Percentiles rank a stretch among this genome's conserved stretches.
These are phyloP conservation scores for Syzygium syzygioides DNA, from an alignment of 441 rosid species.

Conservation along the genomic window DNA sequence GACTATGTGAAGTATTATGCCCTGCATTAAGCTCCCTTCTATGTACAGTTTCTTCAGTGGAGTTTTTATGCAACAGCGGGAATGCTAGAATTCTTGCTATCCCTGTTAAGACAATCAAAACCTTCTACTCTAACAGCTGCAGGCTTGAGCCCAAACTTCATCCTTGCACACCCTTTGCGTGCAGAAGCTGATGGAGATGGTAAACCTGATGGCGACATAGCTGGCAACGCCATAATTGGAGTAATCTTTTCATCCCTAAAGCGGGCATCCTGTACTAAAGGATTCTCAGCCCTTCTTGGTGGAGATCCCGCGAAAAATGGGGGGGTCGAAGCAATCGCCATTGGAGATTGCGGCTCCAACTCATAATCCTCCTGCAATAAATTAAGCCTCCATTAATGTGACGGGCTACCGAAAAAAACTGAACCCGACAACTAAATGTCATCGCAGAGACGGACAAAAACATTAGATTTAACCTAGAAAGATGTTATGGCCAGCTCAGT, in stretches of 20 bases:
- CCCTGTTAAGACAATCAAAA: slow-evolving; percentile 93
- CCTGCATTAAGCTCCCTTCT: neutral
- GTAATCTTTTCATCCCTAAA: slow-evolving; percentile 53
- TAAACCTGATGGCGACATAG: slow-evolving; percentile 33
- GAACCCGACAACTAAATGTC: neutral
- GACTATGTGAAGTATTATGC: neutral
- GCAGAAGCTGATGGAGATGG: slow-evolving; percentile 49
- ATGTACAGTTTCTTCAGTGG: slow-evolving; percentile 9
- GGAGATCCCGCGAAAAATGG: slow-evolving; percentile 40
- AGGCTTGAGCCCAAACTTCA: slow-evolving; percentile 72
- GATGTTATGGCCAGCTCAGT: neutral
- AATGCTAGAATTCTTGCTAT: slow-evolving; percentile 85
- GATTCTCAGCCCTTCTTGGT: slow-evolving; percentile 33
- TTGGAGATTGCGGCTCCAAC: slow-evolving; percentile 2
- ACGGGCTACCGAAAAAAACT: neutral
- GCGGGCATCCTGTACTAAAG: slow-evolving; percentile 32
- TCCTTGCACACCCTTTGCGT: slow-evolving; percentile 11
- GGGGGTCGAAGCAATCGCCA: slow-evolving; percentile 20
- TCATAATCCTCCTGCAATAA: slow-evolving; percentile 23
- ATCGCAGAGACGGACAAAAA: neutral
- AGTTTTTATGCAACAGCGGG: slow-evolving; percentile 24
- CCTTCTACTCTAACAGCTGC: slow-evolving; percentile 98
- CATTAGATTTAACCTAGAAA: neutral
- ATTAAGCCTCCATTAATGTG: neutral
- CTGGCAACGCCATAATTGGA: slow-evolving; percentile 13